Evolutionary conservation across 148 eudicot genomes (phyloP).

Genomic region (Rhododendron simsii): DNA sequence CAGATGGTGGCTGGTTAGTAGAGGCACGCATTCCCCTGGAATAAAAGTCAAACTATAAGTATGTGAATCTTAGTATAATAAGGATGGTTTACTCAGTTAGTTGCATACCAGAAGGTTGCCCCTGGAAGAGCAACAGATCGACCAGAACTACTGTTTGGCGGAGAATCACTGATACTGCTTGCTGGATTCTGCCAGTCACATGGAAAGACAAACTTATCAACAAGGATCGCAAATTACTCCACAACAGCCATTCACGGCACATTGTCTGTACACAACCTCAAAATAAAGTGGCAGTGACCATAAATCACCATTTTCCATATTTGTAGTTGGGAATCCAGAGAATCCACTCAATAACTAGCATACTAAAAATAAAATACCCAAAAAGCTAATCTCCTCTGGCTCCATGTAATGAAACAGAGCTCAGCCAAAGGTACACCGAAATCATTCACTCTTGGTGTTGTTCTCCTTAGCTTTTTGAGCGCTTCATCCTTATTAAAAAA

Average conservation of each 20-base stretch:
- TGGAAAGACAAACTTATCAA: conserved; percentile 8
- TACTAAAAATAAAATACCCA: background rate
- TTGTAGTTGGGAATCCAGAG: background rate
- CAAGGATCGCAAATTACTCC: background rate
- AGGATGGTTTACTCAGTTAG: background rate
- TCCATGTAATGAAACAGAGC: background rate
- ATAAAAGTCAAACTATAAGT: conserved; percentile 11
- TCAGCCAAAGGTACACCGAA: background rate
- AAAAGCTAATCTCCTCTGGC: conserved; percentile 5
- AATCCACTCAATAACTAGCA: background rate
- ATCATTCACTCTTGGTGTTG: background rate
- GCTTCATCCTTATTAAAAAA: background rate
- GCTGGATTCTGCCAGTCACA: conserved; percentile 44
- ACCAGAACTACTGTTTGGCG: conserved; percentile 73
- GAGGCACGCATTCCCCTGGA: conserved; percentile 64
- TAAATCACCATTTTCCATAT: background rate
- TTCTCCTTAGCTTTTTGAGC: background rate
- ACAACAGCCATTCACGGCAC: conserved; percentile 8
- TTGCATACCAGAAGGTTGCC: conserved; percentile 77
- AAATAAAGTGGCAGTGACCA: background rate
- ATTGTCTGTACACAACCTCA: conserved; percentile 1
- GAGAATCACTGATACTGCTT: conserved; percentile 41
- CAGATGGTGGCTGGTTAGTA: conserved; percentile 34
- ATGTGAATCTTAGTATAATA: background rate
- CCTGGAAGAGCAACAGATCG: conserved; percentile 75